Evolutionary conservation across 2,329 filamentous ascomycete genomes (phyloP), one percentile per base, ranked within the genome.

Genomic region (Phialocephala sp.): DNA sequence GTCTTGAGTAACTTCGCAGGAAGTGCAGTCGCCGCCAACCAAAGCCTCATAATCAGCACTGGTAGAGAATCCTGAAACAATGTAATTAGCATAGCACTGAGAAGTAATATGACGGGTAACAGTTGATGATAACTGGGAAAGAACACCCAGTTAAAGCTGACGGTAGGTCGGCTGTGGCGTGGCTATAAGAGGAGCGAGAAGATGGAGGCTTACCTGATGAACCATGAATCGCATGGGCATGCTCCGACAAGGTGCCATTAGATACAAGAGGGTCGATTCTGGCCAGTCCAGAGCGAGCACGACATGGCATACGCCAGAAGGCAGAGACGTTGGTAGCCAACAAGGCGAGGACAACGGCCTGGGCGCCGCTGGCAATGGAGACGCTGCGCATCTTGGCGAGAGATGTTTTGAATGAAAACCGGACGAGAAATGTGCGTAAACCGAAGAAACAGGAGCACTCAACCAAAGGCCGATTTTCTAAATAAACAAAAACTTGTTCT

Each of bases 291-390:
- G 88, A 82, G 56, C 85, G 84, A 63, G 88, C 89, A 71, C 87
- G 90, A 79, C 93, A 97, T 73, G 92, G 90, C 85, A 97, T 91
- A 76, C 93, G 92, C 92, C 92, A 97, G 79, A 97, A 97, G 66
- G 91, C 93, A 72, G 84, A 76, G 56, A 82, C 83, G 3, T 24
- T 37, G 14, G 8, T 35, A 45, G 35, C 59, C 35, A 20, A 56
- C 45, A 36, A 66, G 55, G 22, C 24, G 8, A 5, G 57, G 15
- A 15, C 67, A n/a, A 35, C 59, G 24, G 18, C 55, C 20, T 2
- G 32, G 39, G 62, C 27, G n/a, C 60, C n/a, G 45, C 15, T n/a
- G 41, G 15, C 41, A 18, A 43, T 43, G 41, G 14, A n/a, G 6
- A 2, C 11, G 12, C 6, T 8, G 41, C 41, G 41, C 41, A 43